These are phyloP conservation scores for Cystobasidium pallidum DNA, from an alignment of 1,284 basidiomycete genomes.

Conservation along the genomic window DNA sequence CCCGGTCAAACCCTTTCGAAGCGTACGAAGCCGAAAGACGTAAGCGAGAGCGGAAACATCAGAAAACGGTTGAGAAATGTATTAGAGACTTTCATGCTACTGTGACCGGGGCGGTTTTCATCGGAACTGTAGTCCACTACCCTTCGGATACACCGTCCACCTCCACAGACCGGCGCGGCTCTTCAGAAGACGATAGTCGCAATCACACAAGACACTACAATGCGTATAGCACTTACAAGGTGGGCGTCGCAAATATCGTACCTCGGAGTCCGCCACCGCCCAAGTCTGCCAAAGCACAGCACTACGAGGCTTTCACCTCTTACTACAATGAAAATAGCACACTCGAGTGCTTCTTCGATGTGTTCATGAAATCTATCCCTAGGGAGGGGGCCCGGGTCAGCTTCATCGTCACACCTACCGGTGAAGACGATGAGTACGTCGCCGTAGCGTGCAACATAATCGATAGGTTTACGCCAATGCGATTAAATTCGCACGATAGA, in stretches of 20 bases:
- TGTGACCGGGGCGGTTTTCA: slow-evolving; percentile 32
- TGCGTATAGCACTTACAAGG: background rate
- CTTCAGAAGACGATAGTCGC: background rate
- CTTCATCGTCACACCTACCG: slow-evolving; percentile 37
- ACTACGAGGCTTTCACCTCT: slow-evolving; percentile 23
- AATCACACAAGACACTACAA: background rate
- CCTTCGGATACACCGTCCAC: background rate
- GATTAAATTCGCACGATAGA: background rate
- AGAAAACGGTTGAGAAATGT: slow-evolving; percentile 15
- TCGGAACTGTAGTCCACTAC: slow-evolving; percentile 24
- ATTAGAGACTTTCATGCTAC: slow-evolving; percentile 29
- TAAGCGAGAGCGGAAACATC: slow-evolving; percentile 22
- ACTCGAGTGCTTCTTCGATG: slow-evolving; percentile 40
- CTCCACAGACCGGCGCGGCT: background rate
- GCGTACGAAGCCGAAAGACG: slow-evolving; percentile 15
- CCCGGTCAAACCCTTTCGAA: slow-evolving; percentile 22
- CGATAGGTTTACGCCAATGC: slow-evolving; percentile 9
- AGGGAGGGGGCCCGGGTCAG: slow-evolving; percentile 25
- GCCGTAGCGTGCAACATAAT: slow-evolving; percentile 41
- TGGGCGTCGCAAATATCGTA: slow-evolving; percentile 19
- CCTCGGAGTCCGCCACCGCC: slow-evolving; percentile 17
- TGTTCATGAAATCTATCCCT: slow-evolving; percentile 36
- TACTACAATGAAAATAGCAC: slow-evolving; percentile 32
- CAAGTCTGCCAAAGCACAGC: slow-evolving; percentile 17
- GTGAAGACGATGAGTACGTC: slow-evolving; percentile 33